phyloP scores from a whole-genome alignment of 179 eudicot species.

The Pouteria campechiana region DNA sequence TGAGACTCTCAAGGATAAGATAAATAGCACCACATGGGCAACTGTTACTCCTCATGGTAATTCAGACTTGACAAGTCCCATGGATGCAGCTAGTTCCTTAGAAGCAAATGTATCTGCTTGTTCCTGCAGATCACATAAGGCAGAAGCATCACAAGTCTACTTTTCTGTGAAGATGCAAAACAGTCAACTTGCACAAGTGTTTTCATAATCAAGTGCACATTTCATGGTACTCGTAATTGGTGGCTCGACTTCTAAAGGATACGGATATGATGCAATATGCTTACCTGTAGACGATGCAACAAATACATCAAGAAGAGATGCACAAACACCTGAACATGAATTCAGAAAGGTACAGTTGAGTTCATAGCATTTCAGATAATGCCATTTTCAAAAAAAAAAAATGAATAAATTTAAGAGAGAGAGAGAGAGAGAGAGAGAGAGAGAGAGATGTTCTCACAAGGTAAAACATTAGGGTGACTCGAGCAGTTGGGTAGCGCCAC shows the following conservation, averaged over 20 bases:
- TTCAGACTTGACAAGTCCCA: conserved; percentile 62
- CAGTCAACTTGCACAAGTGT: too few species aligned
- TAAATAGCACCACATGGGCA: neutral
- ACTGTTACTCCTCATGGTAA: conserved; percentile 25
- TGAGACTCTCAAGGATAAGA: too few species aligned
- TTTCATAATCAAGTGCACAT: too few species aligned
- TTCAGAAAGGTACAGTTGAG: conserved; percentile 1
- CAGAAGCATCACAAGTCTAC: too few species aligned
- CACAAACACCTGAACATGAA: conserved; percentile 65
- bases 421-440: neutral
- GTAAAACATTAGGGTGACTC: conserved; percentile 69
- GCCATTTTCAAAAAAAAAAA: neutral
- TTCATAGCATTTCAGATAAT: neutral
- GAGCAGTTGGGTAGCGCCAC: conserved; percentile 96
- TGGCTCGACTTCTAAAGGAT: too few species aligned
- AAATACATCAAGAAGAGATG: conserved; percentile 97
- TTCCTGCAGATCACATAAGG: conserved; percentile 42
- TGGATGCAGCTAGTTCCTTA: conserved; percentile 60
- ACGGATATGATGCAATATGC: neutral
- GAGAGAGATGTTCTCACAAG: conserved; percentile 32
- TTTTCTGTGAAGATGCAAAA: too few species aligned
- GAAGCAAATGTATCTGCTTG: conserved; percentile 61
- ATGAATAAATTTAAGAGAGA: neutral
- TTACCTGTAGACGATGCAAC: conserved; percentile 96
- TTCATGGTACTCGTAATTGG: too few species aligned